Conservation (phyloP, 2,329 filamentous ascomycete genomes). For the Ophiostoma australiae region DNA sequence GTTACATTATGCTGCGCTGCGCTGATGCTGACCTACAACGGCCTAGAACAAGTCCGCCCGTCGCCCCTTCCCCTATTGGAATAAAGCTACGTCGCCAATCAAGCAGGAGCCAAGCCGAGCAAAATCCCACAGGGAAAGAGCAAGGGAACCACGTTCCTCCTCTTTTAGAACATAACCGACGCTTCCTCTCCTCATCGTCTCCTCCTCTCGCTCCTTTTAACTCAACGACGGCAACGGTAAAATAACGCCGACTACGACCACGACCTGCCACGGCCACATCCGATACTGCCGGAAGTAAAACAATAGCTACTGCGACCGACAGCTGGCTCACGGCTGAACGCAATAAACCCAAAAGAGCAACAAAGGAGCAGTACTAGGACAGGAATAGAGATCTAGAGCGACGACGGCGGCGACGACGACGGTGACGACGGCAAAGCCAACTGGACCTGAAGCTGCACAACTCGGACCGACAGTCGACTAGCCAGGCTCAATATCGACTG, state of each 20-base stretch:
- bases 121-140: constrained; percentile 4
- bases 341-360: constrained; percentile 3
- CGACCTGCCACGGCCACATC: background rate
- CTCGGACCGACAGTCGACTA: background rate
- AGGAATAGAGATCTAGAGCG: background rate
- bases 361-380: background rate
- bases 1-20: background rate
- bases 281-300: background rate
- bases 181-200: background rate
- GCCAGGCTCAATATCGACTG: background rate
- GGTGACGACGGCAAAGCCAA: background rate
- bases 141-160: constrained; percentile 5
- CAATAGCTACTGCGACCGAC: background rate
- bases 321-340: background rate
- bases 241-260: background rate
- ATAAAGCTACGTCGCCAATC: constrained; percentile 9
- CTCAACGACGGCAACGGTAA: background rate
- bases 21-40: background rate
- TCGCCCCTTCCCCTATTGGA: constrained; percentile 16
- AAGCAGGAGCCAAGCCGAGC: background rate
- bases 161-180: background rate
- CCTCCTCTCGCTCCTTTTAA: background rate
- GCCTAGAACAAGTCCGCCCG: background rate
- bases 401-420: background rate
- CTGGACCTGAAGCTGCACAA: background rate